These are phyloP conservation scores for Pterothamnion heteromorphum DNA, from an alignment of 31 red algal genomes.

Conservation along the genomic window DNA sequence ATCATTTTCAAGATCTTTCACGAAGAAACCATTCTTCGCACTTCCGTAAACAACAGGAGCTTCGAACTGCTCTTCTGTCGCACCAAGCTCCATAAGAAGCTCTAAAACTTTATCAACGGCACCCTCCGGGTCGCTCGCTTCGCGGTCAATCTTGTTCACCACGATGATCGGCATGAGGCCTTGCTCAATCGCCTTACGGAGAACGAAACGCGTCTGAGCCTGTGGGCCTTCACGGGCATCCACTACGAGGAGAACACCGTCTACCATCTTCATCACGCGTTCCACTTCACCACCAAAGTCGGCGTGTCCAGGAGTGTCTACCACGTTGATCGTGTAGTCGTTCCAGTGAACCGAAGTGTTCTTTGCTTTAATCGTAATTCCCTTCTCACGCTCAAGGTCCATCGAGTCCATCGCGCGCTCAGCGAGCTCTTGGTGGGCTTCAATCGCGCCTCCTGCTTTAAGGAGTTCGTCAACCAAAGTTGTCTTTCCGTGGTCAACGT, in stretches of 20 bases:
- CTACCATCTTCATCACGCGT: constrained; percentile 81
- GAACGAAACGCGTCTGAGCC: constrained; percentile 87
- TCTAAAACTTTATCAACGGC: constrained; percentile 74
- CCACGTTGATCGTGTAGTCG: constrained; percentile 68
- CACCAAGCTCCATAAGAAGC: constrained; percentile 75
- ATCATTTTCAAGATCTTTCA: constrained; percentile 31
- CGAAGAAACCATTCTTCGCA: constrained; percentile 70
- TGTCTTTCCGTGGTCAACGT: constrained; percentile 81
- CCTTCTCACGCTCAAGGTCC: constrained; percentile 78
- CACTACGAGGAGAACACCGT: constrained; percentile 75
- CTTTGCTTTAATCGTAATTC: constrained; percentile 88
- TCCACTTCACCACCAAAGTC: constrained; percentile 93
- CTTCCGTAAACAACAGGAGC: constrained; percentile 71
- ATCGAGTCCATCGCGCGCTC: constrained; percentile 88
- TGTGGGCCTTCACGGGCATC: constrained; percentile 84
- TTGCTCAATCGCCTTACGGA: constrained; percentile 73
- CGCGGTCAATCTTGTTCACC: constrained; percentile 83
- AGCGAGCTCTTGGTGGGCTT: constrained; percentile 51
- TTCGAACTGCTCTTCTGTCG: constrained; percentile 80
- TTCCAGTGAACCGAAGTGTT: constrained; percentile 67
- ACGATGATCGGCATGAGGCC: constrained; percentile 76
- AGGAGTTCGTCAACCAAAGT: constrained; percentile 80
- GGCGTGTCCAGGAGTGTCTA: constrained; percentile 89
- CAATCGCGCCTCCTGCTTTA: constrained; percentile 29
- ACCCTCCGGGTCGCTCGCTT: constrained; percentile 53